These are phyloP conservation scores for Groenewaldozyma auringiensis DNA, from an alignment of 1,139 yeast genomes.

Conservation along the genomic window DNA sequence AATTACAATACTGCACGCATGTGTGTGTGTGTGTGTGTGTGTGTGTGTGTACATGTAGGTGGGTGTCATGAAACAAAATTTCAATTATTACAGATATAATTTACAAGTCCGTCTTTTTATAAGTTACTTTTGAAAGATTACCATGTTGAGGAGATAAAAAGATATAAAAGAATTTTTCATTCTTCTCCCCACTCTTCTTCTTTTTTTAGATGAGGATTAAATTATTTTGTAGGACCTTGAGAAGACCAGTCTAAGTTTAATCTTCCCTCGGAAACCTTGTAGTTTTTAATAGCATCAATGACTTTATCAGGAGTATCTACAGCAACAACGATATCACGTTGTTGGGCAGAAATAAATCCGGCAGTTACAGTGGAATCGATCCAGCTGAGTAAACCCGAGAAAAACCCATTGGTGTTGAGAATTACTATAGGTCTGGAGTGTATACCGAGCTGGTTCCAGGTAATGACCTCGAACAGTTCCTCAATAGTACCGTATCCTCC, in stretches of 20 bases:
- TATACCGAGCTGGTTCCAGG: slow-evolving; percentile 86
- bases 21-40: too few relatives aligned
- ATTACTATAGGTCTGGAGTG: slow-evolving; percentile 75
- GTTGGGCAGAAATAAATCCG: slow-evolving; percentile 63
- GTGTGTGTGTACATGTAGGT: too few relatives aligned
- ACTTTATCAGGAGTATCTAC: slow-evolving; percentile 48
- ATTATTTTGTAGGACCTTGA: slow-evolving; percentile 16
- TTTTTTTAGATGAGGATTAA: too few relatives aligned
- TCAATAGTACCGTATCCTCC: slow-evolving; percentile 92
- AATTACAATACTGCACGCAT: too few relatives aligned
- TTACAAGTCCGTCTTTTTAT: too few relatives aligned
- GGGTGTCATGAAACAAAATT: too few relatives aligned
- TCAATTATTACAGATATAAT: too few relatives aligned
- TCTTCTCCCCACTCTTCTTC: too few relatives aligned
- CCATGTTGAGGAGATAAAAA: too few relatives aligned
- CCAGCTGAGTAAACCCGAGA: slow-evolving; percentile 56
- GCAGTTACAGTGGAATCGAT: slow-evolving; percentile 33
- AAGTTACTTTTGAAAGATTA: too few relatives aligned
- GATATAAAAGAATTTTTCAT: too few relatives aligned
- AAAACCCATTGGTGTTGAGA: slow-evolving; percentile 74
- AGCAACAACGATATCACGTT: slow-evolving; percentile 61
- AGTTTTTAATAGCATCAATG: slow-evolving; percentile 52
- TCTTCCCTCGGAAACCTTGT: slow-evolving; percentile 65
- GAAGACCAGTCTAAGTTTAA: slow-evolving; percentile 66
- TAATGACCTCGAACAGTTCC: slow-evolving; percentile 81